Evolutionary conservation across 345 rosid species (phyloP).

Genomic region (Eucalyptus polybractea): DNA sequence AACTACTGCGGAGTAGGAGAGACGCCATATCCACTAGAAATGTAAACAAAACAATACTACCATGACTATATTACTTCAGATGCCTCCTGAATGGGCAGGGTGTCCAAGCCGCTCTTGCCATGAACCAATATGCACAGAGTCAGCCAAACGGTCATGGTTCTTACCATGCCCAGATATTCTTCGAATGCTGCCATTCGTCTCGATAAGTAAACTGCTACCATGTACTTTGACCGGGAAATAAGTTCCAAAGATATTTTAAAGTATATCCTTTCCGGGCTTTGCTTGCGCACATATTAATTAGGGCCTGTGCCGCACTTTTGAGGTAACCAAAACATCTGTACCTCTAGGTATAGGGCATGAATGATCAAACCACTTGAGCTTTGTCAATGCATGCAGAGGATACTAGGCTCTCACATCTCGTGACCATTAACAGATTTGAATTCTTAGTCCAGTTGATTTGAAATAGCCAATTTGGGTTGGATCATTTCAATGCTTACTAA

Average conservation of each 20-base stretch:
- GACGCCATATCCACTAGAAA: too few relatives aligned
- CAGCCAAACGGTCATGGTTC: conserved; percentile 65
- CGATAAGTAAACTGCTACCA: neutral
- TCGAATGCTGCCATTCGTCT: neutral
- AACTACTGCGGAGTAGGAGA: conserved; percentile 53
- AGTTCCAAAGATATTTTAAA: neutral
- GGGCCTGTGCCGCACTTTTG: too few relatives aligned
- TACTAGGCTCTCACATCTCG: too few relatives aligned
- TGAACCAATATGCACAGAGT: conserved; percentile 39
- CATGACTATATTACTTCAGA: conserved; percentile 50
- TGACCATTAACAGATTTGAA: too few relatives aligned
- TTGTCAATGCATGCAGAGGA: too few relatives aligned
- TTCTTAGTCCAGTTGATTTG: too few relatives aligned
- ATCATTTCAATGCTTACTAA: too few relatives aligned
- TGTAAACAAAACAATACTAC: too few relatives aligned
- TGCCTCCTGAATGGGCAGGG: conserved; percentile 66
- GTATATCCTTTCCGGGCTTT: neutral
- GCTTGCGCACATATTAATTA: neutral
- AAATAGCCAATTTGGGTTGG: too few relatives aligned
- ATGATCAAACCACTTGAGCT: too few relatives aligned
- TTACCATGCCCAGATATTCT: conserved; percentile 30
- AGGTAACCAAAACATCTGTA: neutral
- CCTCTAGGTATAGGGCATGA: too few relatives aligned
- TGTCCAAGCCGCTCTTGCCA: conserved; percentile 75
- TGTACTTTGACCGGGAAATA: neutral